A percentile compares a stretch with the other conserved stretches of the same genome.
These are phyloP conservation scores for Blastobotrys aristatus DNA, from an alignment of 1,139 yeast species.

Conservation along the genomic window DNA sequence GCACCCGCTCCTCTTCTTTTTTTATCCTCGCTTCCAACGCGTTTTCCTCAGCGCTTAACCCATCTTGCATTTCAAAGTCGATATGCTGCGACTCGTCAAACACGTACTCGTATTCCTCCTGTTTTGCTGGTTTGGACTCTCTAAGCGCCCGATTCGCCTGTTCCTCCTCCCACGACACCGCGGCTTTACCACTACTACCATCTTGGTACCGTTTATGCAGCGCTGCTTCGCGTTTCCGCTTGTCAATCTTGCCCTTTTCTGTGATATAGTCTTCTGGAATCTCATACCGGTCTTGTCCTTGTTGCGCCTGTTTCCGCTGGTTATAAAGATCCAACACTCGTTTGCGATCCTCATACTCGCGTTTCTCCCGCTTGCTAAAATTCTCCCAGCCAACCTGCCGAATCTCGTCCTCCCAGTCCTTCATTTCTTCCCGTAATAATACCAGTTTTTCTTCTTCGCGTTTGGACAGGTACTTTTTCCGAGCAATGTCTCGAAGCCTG, in stretches of 20 bases:
- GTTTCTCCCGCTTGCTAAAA: constrained; percentile 45
- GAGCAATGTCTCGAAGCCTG: constrained; percentile 38
- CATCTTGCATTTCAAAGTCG: constrained; percentile 46
- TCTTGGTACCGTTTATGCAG: constrained; percentile 34
- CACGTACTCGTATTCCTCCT: constrained; percentile 65
- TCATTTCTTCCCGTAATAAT: constrained; percentile 46
- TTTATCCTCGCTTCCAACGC: constrained; percentile 36
- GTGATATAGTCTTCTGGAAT: constrained; percentile 54
- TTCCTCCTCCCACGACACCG: constrained; percentile 58
- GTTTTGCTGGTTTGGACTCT: constrained; percentile 32
- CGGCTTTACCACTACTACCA: constrained; percentile 31
- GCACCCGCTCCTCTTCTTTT: constrained; percentile 41
- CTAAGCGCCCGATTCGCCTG: constrained; percentile 48
- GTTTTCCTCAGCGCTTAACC: constrained; percentile 27
- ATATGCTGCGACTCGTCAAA: constrained; percentile 76
- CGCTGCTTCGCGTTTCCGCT: constrained; percentile 45
- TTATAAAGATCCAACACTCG: constrained; percentile 42
- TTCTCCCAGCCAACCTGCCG: constrained; percentile 46
- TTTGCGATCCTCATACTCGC: constrained; percentile 49
- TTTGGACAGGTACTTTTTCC: constrained; percentile 45
- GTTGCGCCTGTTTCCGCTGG: constrained; percentile 36
- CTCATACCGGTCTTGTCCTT: constrained; percentile 39
- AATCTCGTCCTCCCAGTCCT: constrained; percentile 45
- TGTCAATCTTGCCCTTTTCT: constrained; percentile 49
- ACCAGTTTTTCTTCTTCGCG: constrained; percentile 45